Base-by-base conservation (phyloP, 202 grass and related monocot genomes). In the Panicum virgatum region DNA sequence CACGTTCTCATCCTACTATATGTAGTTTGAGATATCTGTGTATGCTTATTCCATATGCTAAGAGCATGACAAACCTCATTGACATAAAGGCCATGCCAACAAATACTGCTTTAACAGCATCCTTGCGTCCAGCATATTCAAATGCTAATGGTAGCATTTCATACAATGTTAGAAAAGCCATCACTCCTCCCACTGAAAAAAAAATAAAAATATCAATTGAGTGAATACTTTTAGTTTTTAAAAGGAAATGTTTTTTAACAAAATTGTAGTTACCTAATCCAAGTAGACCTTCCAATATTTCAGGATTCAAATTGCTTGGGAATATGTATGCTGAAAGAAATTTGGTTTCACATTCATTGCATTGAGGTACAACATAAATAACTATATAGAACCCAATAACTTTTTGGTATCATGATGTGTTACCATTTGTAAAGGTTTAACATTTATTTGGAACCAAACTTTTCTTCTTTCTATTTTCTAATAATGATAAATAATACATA, bases 61-160 rank as follows among this genome's bases (percentile, higher is more conserved):
- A 51, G 52, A 71, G 29, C 46, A 16, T 66, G 42, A 89, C 88
- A 66, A 65, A 98, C 96, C 96, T 98, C 86, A 90, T 84, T 32
- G 96, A 91, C 96, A 98, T 98, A 76, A 98, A 98, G 84, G 92
- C 92, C 96, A 98, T 98, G 62, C 96, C 96, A 72, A 91, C 83
- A 82, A 98, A 98, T 74, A 98, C 88, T 73, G 96, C 92, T 93
- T 94, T 94, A 75, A 94, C 89, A 60, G 96, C 96, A 73, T 91
- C 92, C 86, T 92, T 94, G 45, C 90, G 96, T 59, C 96, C 96
- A 60, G 96, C 92, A 53, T 98, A 93, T 80, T 95, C 96, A 86
- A 98, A 90, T 73, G 96, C 96, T 72, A 90, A 38, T 4, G 96
- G 96, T 72, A 98, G 77, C 92, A 98, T 91, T 81, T 98, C 96